Evolutionary conservation across 2,329 filamentous ascomycete genomes (phyloP).

Genomic region (Fusarium stilboides): DNA sequence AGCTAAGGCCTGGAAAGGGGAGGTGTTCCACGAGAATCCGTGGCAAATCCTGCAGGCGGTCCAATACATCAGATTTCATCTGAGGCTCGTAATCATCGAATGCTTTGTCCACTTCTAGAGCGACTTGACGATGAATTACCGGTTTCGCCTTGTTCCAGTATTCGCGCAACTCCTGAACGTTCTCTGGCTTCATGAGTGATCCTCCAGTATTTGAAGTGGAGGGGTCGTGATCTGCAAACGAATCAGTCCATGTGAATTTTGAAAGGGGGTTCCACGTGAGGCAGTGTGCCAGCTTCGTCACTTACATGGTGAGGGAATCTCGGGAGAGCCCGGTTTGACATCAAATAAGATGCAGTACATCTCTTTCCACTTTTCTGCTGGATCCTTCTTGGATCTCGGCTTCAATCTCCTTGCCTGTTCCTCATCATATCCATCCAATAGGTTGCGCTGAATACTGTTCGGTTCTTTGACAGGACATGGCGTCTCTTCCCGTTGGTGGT

Average conservation of each 20-base stretch:
- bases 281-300: neutral
- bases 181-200: slow-evolving; percentile 7
- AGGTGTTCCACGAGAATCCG: slow-evolving; percentile 9
- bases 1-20: slow-evolving; percentile 26
- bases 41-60: slow-evolving; percentile 26
- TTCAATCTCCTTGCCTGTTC: slow-evolving; percentile 43
- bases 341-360: slow-evolving; percentile 43
- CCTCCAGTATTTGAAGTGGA: neutral
- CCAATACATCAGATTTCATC: slow-evolving; percentile 22
- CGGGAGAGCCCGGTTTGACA: slow-evolving; percentile 28
- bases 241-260: neutral
- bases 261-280: neutral
- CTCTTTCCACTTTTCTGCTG: slow-evolving; percentile 39
- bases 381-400: slow-evolving; percentile 12
- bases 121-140: slow-evolving; percentile 15
- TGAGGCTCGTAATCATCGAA: slow-evolving; percentile 18
- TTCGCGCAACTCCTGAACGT: slow-evolving; percentile 15
- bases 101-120: slow-evolving; percentile 20
- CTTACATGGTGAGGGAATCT: slow-evolving; percentile 48
- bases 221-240: slow-evolving; percentile 17
- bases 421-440: slow-evolving; percentile 45
- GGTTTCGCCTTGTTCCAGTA: slow-evolving; percentile 30
- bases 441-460: slow-evolving; percentile 21
- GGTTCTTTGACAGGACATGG: slow-evolving; percentile 43
- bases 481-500: slow-evolving; percentile 38